Evolutionary conservation across 768 basidiomycete genomes (phyloP), one percentile per base, ranked within the genome.

Genomic region (Termitomyces sp.): DNA sequence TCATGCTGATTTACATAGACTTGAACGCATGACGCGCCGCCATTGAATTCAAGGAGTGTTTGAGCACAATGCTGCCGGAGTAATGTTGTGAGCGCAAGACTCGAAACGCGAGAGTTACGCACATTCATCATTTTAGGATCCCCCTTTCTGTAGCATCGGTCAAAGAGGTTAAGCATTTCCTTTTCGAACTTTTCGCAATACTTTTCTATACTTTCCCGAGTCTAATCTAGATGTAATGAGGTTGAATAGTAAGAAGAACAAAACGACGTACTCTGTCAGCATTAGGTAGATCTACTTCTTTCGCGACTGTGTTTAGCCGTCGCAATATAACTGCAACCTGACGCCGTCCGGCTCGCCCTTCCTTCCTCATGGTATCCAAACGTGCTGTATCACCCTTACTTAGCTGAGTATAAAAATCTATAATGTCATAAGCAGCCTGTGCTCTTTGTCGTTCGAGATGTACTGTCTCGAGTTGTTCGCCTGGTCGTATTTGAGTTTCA

Each of bases 91-190:
- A 48, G 30, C 10, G 14, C 18, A 44, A 54, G 54, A 51, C 44
- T 26, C 38, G 8, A 8, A 10, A 10, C 10, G 16, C 3, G 32
- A 44, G 38, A 61, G 16, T 18, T 54, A 76, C 83, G 46, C 57
- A 90, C 97, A 74, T 95, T 92, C 97, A 99, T 99, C 90, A 98
- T 92, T 74, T 96, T 96, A 0, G 97, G 97, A 68, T 99, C 97
- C 33, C 95, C 94, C 68, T 93, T 92, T 53, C 95, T 85, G 72
- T 98, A 99, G 66, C 92, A 95, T 63, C 90, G 78, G 70, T 99
- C 97, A 68, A 99, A 99, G 43, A 98, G 77, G 67, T 90, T 86
- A 54, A 99, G 83, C 85, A 98, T 96, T 68, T 98, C 96, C 74
- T 96, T 98, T 72, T 99, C 97, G 62, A 98, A 98, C 71, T 90